These are phyloP conservation scores for Saksenaea oblongispora DNA, from an alignment of 371 early-diverging fungal genomes.

Conservation along the genomic window DNA sequence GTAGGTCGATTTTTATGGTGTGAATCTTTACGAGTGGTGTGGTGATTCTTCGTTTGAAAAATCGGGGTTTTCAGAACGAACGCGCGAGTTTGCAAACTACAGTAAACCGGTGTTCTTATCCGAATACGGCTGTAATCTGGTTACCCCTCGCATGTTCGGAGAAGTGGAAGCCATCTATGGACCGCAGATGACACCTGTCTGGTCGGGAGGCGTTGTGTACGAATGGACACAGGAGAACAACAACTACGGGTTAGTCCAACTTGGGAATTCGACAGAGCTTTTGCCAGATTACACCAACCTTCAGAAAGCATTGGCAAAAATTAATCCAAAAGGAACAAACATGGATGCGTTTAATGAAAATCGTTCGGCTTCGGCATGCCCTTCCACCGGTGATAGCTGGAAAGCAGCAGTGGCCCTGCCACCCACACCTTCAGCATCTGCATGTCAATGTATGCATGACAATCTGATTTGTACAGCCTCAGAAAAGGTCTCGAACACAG, in stretches of 20 bases:
- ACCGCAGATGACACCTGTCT: conserved; percentile 62
- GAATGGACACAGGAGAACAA: conserved; percentile 83
- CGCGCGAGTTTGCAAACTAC: conserved; percentile 52
- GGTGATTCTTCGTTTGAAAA: conserved; percentile 54
- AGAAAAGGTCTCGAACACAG: conserved; percentile 37
- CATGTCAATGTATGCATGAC: conserved; percentile 71
- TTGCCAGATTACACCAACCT: conserved; percentile 53
- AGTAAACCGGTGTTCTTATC: conserved; percentile 65
- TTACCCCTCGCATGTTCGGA: conserved; percentile 55
- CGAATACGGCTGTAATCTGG: conserved; percentile 68
- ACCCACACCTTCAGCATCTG: conserved; percentile 68
- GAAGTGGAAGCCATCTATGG: conserved; percentile 71
- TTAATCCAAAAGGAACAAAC: conserved; percentile 48
- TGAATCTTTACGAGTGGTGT: conserved; percentile 74
- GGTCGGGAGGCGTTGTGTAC: conserved; percentile 82
- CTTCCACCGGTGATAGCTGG: conserved; percentile 56
- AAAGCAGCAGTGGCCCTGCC: conserved; percentile 60
- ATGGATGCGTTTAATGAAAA: conserved; percentile 44
- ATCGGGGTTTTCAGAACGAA: conserved; percentile 63
- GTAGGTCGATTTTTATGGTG: conserved; percentile 74
- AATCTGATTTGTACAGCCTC: conserved; percentile 62
- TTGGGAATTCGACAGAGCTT: conserved; percentile 42
- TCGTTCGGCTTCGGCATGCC: conserved; percentile 52
- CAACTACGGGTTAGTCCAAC: conserved; percentile 74
- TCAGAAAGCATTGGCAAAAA: conserved; percentile 33